A percentile compares a stretch with the other conserved stretches of the same genome.
phyloP scores from a whole-genome alignment of 2,329 filamentous ascomycete genomes.

The Microascus cirrosus region DNA sequence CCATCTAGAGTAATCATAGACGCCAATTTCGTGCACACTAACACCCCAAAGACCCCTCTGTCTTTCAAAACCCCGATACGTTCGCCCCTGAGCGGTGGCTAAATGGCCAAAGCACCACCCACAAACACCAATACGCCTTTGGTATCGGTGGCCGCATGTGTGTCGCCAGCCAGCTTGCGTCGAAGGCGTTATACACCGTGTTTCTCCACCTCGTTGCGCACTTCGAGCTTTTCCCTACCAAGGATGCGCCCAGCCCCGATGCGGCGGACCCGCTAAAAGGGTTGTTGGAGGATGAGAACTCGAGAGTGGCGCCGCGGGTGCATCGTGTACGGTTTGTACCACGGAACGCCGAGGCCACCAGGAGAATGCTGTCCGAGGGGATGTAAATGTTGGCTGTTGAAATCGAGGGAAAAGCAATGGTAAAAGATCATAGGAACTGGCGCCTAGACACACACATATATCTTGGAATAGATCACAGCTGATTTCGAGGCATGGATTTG shows the following conservation, averaged over 20 bases:
- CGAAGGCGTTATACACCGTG: constrained; percentile 39
- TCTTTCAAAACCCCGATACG: constrained; percentile 53
- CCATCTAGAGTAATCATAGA: not conserved
- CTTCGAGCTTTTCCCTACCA: constrained; percentile 28
- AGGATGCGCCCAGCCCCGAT: constrained; percentile 7
- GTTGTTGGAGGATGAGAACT: constrained; percentile 9
- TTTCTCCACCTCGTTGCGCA: constrained; percentile 38
- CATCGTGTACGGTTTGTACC: constrained; percentile 10
- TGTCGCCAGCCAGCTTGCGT: constrained; percentile 38
- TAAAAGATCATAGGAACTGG: too few relatives aligned
- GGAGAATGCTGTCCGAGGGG: constrained; percentile 7
- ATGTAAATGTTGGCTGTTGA: not conserved
- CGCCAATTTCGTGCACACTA: not conserved
- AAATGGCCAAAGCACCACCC: constrained; percentile 15
- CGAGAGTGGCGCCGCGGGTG: constrained; percentile 10
- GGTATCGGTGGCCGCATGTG: constrained; percentile 44
- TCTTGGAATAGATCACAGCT: too few relatives aligned
- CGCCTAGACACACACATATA: too few relatives aligned
- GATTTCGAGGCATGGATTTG: too few relatives aligned
- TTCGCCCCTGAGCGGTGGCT: constrained; percentile 40
- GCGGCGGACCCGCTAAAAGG: constrained; percentile 13
- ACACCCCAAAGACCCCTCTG: constrained; percentile 32
- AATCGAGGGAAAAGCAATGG: too few relatives aligned
- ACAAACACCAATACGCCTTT: constrained; percentile 39
- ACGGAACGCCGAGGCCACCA: constrained; percentile 7